These are phyloP conservation scores for Lepraria neglecta DNA, from an alignment of 495 filamentous ascomycete genomes.

Conservation along the genomic window DNA sequence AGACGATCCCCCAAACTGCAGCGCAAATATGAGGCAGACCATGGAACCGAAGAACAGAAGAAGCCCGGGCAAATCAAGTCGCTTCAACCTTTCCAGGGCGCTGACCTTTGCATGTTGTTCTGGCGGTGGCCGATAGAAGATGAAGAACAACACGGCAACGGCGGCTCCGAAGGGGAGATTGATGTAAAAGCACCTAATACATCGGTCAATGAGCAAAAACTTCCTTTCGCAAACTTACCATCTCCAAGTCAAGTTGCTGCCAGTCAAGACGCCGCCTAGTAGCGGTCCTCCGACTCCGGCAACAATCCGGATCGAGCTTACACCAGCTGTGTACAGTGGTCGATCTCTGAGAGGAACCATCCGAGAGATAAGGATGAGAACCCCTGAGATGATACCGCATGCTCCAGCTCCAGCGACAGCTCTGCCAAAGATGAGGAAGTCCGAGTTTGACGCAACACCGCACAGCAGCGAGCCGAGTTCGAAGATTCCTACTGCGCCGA, in stretches of 20 bases:
- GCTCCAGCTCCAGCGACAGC: constrained; percentile 21
- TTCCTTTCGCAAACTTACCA: neutral
- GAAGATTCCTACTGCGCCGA: neutral
- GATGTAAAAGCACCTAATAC: constrained; percentile 61
- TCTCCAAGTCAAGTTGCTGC: constrained; percentile 28
- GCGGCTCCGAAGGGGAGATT: constrained; percentile 29
- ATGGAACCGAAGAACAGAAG: constrained; percentile 21
- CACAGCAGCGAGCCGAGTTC: neutral
- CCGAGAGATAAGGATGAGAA: neutral
- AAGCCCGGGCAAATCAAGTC: constrained; percentile 31
- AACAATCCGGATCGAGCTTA: constrained; percentile 65
- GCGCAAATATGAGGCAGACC: constrained; percentile 25
- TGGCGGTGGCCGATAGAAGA: constrained; percentile 25
- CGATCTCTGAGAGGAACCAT: constrained; percentile 55
- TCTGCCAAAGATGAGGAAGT: constrained; percentile 30
- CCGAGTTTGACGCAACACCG: constrained; percentile 17
- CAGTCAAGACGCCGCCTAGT: constrained; percentile 51
- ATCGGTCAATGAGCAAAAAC: constrained; percentile 37
- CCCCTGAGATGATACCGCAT: neutral
- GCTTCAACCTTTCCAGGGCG: constrained; percentile 27
- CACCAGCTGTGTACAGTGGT: constrained; percentile 58
- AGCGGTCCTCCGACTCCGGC: constrained; percentile 62
- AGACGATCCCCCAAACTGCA: constrained; percentile 28
- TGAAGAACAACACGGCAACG: constrained; percentile 22
- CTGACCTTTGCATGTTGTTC: constrained; percentile 12